These are phyloP conservation scores for Aegilops speltoides DNA, from an alignment of 176 grass and related monocot genomes.

Conservation along the genomic window DNA sequence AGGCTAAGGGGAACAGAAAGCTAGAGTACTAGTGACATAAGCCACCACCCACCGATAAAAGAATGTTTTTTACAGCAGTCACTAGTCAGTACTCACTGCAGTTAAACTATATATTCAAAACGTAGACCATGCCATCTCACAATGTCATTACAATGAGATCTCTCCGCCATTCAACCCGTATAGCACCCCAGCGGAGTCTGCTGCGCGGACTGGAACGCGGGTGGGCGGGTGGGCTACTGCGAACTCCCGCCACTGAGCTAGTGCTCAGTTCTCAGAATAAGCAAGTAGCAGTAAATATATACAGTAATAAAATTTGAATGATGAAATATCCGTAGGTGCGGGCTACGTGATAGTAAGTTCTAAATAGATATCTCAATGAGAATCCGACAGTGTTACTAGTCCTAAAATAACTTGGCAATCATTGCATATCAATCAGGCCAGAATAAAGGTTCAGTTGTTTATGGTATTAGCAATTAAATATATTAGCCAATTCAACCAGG, in stretches of 20 bases:
- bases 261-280: not conserved
- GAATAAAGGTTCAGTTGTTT: not conserved
- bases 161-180: not conserved
- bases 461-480: constrained; percentile 16
- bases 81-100: not conserved
- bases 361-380: constrained; percentile 2
- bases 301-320: not conserved
- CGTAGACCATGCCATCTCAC: not conserved
- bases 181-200: not conserved
- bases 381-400: not conserved
- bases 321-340: not conserved
- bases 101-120: not conserved
- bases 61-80: not conserved
- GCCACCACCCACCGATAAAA: not conserved
- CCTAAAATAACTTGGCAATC: constrained; percentile 8
- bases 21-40: not conserved
- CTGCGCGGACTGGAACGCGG: not conserved
- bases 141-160: not conserved
- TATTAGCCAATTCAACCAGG: not conserved
- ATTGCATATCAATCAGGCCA: constrained; percentile 2
- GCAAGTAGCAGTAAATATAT: not conserved
- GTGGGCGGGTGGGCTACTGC: not conserved
- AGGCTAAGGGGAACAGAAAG: not conserved
- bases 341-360: not conserved
- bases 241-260: not conserved